phyloP scores from a whole-genome alignment of 2,329 filamentous ascomycete genomes.

The Cryphonectria japonica region DNA sequence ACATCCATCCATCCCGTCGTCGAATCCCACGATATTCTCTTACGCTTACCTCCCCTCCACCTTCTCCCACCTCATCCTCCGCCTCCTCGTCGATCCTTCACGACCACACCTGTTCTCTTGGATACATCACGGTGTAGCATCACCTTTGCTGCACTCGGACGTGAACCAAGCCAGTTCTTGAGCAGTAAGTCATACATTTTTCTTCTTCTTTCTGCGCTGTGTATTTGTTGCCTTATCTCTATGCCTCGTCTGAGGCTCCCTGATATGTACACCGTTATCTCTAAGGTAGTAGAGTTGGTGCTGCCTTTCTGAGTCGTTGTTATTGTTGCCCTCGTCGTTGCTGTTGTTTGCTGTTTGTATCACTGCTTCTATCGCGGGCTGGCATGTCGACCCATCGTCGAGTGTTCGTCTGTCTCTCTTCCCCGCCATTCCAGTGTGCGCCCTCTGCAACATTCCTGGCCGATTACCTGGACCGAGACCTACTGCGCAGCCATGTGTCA shows the following conservation, averaged over 20 bases:
- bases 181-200: constrained; percentile 22
- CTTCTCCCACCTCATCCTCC: too few species aligned
- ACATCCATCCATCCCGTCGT: neutral
- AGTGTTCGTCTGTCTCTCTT: constrained; percentile 23
- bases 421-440: constrained; percentile 14
- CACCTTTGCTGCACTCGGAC: neutral
- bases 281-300: neutral
- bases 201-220: constrained; percentile 15
- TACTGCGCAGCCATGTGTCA: constrained; percentile 18
- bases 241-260: neutral
- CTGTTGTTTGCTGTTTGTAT: neutral
- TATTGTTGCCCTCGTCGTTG: neutral
- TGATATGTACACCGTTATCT: neutral
- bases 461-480: constrained; percentile 10
- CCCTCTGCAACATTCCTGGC: constrained; percentile 19
- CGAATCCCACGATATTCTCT: neutral
- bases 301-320: neutral
- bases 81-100: too few species aligned
- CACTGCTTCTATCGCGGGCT: neutral
- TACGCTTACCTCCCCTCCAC: constrained; percentile 5
- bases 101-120: neutral
- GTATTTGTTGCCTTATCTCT: constrained; percentile 21
- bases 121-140: neutral
- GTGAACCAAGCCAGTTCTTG: neutral
- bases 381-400: constrained; percentile 1